Percentiles rank a stretch among this genome's conserved stretches.
Conservation (phyloP, 2,329 filamentous ascomycete genomes). For the Penicillium brasilianum region DNA sequence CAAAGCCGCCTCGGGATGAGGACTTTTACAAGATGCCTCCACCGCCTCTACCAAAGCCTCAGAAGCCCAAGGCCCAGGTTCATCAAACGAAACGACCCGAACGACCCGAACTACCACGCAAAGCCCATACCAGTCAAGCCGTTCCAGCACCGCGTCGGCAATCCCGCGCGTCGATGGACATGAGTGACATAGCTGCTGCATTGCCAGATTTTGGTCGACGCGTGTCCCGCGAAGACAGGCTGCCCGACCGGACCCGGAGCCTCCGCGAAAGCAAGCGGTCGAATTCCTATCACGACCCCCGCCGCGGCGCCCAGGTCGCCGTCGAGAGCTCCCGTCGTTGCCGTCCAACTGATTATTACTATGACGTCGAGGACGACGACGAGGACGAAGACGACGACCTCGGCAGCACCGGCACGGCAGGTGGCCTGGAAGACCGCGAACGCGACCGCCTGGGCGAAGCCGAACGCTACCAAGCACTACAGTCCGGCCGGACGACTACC, state of each 20-base stretch:
- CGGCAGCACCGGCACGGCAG: conserved; percentile 14
- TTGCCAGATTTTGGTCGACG: conserved; percentile 41
- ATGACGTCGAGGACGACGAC: conserved; percentile 16
- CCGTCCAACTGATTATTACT: conserved; percentile 37
- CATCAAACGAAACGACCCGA: conserved; percentile 43
- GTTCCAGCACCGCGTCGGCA: conserved; percentile 37
- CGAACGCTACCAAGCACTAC: conserved; percentile 48
- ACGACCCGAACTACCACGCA: conserved; percentile 28
- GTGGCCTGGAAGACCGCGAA: conserved; percentile 45
- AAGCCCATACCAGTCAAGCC: conserved; percentile 38
- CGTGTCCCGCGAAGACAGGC: conserved; percentile 36
- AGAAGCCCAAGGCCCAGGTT: conserved; percentile 39
- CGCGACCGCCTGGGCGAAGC: conserved; percentile 43
- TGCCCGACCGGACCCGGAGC: conserved; percentile 44
- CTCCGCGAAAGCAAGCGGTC: conserved; percentile 36
- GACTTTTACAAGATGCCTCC: conserved; percentile 52
- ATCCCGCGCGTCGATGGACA: conserved; percentile 39
- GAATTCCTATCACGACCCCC: conserved; percentile 40
- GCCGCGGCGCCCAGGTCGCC: conserved; percentile 38
- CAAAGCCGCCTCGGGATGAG: conserved; percentile 43
- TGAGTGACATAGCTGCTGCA: conserved; percentile 40
- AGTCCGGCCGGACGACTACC: conserved; percentile 31
- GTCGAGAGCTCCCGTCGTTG: conserved; percentile 44
- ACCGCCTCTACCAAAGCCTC: conserved; percentile 42
- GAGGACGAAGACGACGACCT: conserved; percentile 3